Percentiles rank a stretch among this genome's conserved stretches.
Evolutionary conservation across 805 yeast species (phyloP).

Genomic region (Yarrowia yakushimensis): DNA sequence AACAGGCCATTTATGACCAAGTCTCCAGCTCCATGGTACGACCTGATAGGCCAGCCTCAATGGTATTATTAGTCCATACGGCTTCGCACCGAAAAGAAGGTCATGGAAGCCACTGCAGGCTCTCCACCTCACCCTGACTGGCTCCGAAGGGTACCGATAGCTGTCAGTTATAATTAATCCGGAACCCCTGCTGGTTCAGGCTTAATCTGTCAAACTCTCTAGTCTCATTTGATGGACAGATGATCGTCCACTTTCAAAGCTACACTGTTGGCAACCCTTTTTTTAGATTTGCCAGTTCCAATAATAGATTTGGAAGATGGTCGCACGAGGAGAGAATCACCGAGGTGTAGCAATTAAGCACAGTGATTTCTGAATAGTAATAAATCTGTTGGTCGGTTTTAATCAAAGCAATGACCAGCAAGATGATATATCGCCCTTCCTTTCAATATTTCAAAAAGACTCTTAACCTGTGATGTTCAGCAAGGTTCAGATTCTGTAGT

Average conservation of each 20-base stretch:
- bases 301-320: neutral
- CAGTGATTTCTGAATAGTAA: no score
- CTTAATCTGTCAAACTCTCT: neutral
- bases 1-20: neutral
- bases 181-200: neutral
- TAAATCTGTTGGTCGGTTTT: no score
- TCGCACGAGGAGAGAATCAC: neutral
- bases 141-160: neutral
- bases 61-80: neutral
- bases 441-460: no score
- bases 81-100: neutral
- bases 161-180: conserved; percentile 12
- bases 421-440: no score
- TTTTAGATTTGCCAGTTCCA: neutral
- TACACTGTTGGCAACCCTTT: neutral
- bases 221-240: neutral
- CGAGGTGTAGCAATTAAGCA: neutral
- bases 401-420: no score
- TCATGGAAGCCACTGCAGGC: neutral
- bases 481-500: conserved; percentile 5
- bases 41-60: neutral
- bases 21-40: neutral
- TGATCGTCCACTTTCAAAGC: neutral
- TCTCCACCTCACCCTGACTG: neutral
- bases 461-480: conserved; percentile 6